A percentile compares a stretch with the other conserved stretches of the same genome.
Conservation (phyloP, 2,329 filamentous ascomycete species). For the Penicillium aurantiogriseum region DNA sequence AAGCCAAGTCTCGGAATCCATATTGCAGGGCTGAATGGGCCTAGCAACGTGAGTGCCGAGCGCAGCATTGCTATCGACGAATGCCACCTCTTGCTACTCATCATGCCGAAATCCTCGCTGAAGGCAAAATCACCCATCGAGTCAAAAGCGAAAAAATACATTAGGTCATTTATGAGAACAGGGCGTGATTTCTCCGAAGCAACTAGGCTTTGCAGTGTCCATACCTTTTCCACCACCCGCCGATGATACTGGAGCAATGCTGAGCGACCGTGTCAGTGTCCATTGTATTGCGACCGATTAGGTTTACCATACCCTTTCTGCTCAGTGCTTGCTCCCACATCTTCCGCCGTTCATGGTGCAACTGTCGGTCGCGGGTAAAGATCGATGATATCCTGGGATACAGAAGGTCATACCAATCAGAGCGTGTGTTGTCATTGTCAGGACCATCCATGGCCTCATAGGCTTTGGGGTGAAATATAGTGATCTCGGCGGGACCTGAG, state of each 20-base stretch:
- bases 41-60: slow-evolving; percentile 15
- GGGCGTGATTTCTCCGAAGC: background rate
- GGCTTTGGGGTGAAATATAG: slow-evolving; percentile 8
- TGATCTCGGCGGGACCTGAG: slow-evolving; percentile 10
- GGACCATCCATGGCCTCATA: slow-evolving; percentile 13
- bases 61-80: slow-evolving; percentile 16
- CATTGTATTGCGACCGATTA: rapidly evolving
- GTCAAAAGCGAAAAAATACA: slow-evolving; percentile 39
- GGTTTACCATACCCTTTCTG: background rate
- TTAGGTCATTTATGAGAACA: slow-evolving; percentile 8
- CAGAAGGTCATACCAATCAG: slow-evolving; percentile 13
- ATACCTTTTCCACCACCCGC: background rate
- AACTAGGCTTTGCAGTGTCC: background rate
- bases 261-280: background rate
- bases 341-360: slow-evolving; percentile 9
- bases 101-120: slow-evolving; percentile 38
- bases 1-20: slow-evolving; percentile 28
- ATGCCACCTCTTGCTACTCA: slow-evolving; percentile 20
- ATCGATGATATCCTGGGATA: slow-evolving; percentile 12
- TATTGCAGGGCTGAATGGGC: slow-evolving; percentile 15
- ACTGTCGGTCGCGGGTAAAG: slow-evolving; percentile 7
- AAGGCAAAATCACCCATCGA: slow-evolving; percentile 47
- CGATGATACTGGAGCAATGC: background rate
- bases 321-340: slow-evolving; percentile 9
- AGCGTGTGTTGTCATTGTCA: slow-evolving; percentile 7